These are phyloP conservation scores for Chlorella sp. DNA, from an alignment of 139 green algal species.

Conservation along the genomic window DNA sequence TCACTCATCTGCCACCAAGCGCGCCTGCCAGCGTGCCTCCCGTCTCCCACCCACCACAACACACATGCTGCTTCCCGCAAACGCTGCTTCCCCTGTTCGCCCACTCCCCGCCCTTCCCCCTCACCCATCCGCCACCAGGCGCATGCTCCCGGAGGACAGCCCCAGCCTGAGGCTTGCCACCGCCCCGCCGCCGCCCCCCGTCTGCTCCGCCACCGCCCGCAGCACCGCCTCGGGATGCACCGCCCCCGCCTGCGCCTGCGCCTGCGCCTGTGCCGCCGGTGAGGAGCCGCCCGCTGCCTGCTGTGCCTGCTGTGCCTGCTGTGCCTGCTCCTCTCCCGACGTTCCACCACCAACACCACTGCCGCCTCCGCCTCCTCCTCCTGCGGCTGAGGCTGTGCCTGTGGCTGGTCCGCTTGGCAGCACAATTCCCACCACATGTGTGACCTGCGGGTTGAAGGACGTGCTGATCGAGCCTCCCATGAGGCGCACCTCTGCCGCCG, in stretches of 20 bases:
- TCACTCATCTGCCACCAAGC: too few species aligned
- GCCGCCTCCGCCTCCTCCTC: background rate
- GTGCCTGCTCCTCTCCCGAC: too few species aligned
- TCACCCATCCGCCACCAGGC: background rate
- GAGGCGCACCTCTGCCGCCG: background rate
- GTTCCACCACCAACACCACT: too few species aligned
- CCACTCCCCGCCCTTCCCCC: background rate
- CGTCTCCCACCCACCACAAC: too few species aligned
- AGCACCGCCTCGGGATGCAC: slow-evolving; percentile 12
- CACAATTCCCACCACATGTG: slow-evolving; percentile 16
- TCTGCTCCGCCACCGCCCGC: slow-evolving; percentile 4
- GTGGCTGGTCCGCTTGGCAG: background rate
- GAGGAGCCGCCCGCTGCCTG: background rate
- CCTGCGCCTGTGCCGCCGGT: background rate
- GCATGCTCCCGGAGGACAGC: background rate
- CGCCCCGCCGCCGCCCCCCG: background rate
- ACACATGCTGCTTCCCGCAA: background rate
- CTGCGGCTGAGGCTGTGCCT: background rate
- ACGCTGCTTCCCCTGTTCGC: too few species aligned
- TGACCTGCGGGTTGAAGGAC: background rate
- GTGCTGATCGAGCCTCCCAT: background rate
- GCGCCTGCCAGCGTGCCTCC: too few species aligned
- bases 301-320: too few species aligned
- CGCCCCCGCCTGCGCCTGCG: background rate
- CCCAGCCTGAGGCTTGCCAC: slow-evolving; percentile 5